Base-by-base conservation (phyloP, 2,329 filamentous ascomycete species). In the Sporothrix sp. region DNA sequence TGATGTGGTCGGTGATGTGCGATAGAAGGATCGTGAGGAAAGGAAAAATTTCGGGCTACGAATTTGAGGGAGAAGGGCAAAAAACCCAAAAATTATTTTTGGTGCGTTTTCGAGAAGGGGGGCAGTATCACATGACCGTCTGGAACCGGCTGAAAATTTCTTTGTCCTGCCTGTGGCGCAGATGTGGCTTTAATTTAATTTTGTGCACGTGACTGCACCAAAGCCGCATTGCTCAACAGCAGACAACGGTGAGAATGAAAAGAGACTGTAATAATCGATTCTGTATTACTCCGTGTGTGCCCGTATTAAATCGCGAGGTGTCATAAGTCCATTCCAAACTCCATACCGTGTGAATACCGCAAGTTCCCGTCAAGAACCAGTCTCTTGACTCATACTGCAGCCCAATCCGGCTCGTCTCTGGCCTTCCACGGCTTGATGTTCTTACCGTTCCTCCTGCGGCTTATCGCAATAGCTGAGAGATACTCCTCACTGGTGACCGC, bases 381-480 rank as follows among this genome's bases (percentile, higher is more conserved):
- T n/a, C n/a, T n/a, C n/a, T n/a, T n/a, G n/a, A n/a, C n/a, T n/a
- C n/a, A n/a, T n/a, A n/a, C n/a, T n/a, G n/a, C n/a, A n/a, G 75
- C 71, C 78, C 79, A 84, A 54, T 78, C 70, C 2, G 80, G 77
- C 51, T 82, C 70, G 32, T 83, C 76, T 50, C 68, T 72, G 18
- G 77, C 71, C 43, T 69, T 71, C 80, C 80, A 83, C 2, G 74
- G 71, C 57, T 71, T 75, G 56, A 83, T 81, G 4, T 72, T 75
- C 46, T 71, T 68, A 0, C 76, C 74, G 38, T 80, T 74, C 35
- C 74, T 70, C 48, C 72, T 66, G 16, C 71, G 71, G 57, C 79
- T 81, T 58, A 73, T 70, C 36, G 63, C 68, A 2, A 73, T 76
- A 51, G 70, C 10, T 74, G 69, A 49, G 83, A 66, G 10, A 79